Evolutionary conservation across 257 asterid species (phyloP).

Genomic region (Anisodus tanguticus): DNA sequence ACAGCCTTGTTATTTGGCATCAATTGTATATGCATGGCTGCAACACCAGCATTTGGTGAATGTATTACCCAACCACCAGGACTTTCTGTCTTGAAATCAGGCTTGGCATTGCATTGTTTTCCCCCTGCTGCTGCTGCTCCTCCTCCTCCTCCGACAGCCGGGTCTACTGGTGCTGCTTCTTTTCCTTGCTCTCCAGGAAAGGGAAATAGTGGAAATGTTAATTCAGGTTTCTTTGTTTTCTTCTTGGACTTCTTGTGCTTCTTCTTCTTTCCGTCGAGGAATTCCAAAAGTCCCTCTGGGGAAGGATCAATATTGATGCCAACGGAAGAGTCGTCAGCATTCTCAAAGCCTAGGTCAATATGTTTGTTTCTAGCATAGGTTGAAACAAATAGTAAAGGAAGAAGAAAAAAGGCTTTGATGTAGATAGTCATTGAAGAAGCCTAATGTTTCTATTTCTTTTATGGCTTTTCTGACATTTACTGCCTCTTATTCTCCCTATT

Average conservation of each 20-base stretch:
- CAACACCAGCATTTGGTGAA: constrained; percentile 60
- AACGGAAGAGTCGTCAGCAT: neutral
- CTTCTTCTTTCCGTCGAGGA: neutral
- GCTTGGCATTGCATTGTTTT: neutral
- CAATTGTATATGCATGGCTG: constrained; percentile 86
- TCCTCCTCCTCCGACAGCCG: fast-evolving
- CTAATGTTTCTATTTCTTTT: neutral
- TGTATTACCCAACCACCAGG: constrained; percentile 60
- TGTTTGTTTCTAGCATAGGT: constrained; percentile 20
- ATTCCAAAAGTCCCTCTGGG: neutral
- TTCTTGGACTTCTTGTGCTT: neutral
- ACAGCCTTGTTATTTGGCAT: constrained; percentile 73
- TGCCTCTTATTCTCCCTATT: neutral
- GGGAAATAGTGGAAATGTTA: neutral
- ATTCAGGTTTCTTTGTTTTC: neutral
- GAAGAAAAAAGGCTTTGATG: constrained; percentile 31
- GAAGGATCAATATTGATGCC: neutral
- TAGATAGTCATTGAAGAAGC: constrained; percentile 35
- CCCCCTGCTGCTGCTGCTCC: neutral
- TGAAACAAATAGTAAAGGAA: constrained; percentile 33
- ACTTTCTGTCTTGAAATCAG: constrained; percentile 31
- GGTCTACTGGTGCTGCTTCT: neutral
- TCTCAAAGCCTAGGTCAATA: neutral
- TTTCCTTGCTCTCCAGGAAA: neutral
- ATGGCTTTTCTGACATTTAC: constrained; percentile 4